These are phyloP conservation scores for Cladosporium sp. DNA, from an alignment of 2,329 filamentous ascomycete species.

Conservation along the genomic window DNA sequence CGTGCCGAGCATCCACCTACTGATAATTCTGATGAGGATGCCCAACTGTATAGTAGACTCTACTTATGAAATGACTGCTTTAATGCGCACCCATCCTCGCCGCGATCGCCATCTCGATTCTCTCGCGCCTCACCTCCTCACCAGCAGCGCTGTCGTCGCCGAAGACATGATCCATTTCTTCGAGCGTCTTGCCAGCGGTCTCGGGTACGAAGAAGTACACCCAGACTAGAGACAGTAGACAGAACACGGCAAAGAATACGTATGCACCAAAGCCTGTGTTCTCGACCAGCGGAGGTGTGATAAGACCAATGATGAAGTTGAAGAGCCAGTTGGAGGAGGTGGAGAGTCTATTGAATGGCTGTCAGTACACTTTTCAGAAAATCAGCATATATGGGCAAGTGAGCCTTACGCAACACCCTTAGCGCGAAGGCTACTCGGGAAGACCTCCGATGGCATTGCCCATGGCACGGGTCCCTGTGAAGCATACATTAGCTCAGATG, in stretches of 20 bases:
- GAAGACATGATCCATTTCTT: conserved; percentile 19
- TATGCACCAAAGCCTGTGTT: conserved; percentile 58
- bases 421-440: conserved; percentile 55
- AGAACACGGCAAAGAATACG: conserved; percentile 57
- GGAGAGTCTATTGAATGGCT: conserved; percentile 37
- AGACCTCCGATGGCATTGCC: conserved; percentile 38
- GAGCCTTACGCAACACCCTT: conserved; percentile 55
- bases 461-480: conserved; percentile 12
- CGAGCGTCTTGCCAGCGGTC: conserved; percentile 12
- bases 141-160: conserved; percentile 28
- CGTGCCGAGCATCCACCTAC: no score
- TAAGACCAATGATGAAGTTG: conserved; percentile 54
- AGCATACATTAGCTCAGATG: not conserved
- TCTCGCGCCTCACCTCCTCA: conserved; percentile 24
- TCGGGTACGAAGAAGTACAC: conserved; percentile 55
- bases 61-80: no score
- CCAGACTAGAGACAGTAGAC: conserved; percentile 48
- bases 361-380: not conserved
- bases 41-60: no score
- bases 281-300: conserved; percentile 29
- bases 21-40: no score
- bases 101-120: conserved; percentile 24
- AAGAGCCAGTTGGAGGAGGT: conserved; percentile 62
- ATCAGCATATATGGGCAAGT: not conserved
- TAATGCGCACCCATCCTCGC: conserved; percentile 7